Conservation (phyloP, 2,329 filamentous ascomycete genomes). For the Lasiodiplodia theobromae region DNA sequence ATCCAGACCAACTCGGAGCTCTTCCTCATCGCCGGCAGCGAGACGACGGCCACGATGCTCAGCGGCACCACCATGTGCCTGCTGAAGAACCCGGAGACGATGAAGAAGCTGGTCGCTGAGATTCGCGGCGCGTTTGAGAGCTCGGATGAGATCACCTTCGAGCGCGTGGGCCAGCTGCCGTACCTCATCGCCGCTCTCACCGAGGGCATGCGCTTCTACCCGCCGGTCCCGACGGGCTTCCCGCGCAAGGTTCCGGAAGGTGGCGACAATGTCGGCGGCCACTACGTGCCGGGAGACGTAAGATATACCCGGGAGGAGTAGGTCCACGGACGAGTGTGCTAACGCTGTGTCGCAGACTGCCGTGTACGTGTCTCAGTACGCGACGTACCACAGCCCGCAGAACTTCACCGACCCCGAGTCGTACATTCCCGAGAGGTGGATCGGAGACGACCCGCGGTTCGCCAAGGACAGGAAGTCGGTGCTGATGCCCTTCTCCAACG, state of each 20-base stretch:
- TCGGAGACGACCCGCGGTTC: conserved; percentile 37
- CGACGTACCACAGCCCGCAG: conserved; percentile 38
- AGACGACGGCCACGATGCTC: conserved; percentile 45
- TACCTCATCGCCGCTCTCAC: conserved; percentile 57
- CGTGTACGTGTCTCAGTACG: conserved; percentile 40
- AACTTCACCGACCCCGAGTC: conserved; percentile 44
- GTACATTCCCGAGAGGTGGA: conserved; percentile 47
- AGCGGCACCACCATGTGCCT: conserved; percentile 43
- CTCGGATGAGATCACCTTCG: conserved; percentile 44
- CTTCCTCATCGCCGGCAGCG: conserved; percentile 41
- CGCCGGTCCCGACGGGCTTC: conserved; percentile 53
- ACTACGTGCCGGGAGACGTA: conserved; percentile 45
- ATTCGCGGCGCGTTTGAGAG: conserved; percentile 38
- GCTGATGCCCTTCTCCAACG: conserved; percentile 44
- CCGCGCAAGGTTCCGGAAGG: conserved; percentile 45
- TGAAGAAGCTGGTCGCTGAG: conserved; percentile 39
- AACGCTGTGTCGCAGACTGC: conserved; percentile 33
- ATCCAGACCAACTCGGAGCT: conserved; percentile 30
- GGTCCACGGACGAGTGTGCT: background rate
- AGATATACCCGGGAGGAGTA: too few species aligned
- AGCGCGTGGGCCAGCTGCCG: conserved; percentile 38
- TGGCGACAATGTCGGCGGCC: conserved; percentile 47
- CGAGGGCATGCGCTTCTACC: conserved; percentile 56
- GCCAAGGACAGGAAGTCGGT: conserved; percentile 40
- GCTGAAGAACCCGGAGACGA: conserved; percentile 38